Conservation (phyloP, 1,284 basidiomycete genomes). For the Cutaneotrichosporon sp. region DNA sequence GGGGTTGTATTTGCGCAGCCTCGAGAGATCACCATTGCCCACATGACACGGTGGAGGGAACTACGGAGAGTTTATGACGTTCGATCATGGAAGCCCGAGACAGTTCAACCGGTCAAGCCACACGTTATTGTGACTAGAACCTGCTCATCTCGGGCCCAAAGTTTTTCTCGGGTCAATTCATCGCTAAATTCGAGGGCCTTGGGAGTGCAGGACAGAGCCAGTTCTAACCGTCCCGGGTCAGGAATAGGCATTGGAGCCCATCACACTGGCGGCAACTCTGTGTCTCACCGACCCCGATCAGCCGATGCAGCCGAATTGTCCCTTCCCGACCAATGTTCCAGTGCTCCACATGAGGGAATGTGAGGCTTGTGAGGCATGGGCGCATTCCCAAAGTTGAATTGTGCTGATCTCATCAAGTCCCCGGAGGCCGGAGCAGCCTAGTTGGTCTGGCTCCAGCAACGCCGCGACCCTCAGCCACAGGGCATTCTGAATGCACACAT, state of each 20-base stretch:
- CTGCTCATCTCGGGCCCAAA: neutral
- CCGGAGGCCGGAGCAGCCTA: neutral
- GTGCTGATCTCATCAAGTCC: constrained; percentile 1
- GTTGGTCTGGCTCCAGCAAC: neutral
- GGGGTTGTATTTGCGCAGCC: neutral
- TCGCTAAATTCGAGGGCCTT: neutral
- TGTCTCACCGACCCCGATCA: neutral
- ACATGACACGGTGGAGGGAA: neutral
- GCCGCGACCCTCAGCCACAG: neutral
- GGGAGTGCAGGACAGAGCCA: neutral
- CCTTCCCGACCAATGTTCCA: neutral
- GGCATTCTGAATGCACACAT: neutral
- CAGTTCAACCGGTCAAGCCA: neutral
- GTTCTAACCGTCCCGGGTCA: no score
- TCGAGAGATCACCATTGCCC: neutral
- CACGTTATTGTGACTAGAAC: neutral
- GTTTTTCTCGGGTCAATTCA: neutral
- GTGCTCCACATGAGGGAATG: neutral
- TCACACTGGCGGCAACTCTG: no score
- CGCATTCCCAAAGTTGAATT: neutral
- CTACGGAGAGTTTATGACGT: neutral
- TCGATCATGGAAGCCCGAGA: neutral
- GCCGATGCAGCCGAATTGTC: neutral
- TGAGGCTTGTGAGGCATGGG: neutral
- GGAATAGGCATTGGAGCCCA: no score